A percentile compares a stretch with the other conserved stretches of the same genome.
Evolutionary conservation across 2,329 filamentous ascomycete species (phyloP).

Genomic region (Metarhizium album): DNA sequence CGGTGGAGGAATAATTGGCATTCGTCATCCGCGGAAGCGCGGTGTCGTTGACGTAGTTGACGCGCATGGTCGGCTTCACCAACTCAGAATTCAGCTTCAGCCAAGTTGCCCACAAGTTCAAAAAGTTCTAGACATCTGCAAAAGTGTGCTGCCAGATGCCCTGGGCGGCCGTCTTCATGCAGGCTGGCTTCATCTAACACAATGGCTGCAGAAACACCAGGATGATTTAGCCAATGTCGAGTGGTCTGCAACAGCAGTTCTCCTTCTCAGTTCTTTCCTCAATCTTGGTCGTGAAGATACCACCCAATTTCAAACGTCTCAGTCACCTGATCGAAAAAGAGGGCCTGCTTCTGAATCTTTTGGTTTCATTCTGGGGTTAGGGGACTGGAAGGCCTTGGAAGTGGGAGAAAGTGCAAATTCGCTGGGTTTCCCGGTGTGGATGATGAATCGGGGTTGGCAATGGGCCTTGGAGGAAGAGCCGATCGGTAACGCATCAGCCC

Average conservation of each 20-base stretch:
- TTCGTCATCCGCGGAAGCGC: constrained; percentile 46
- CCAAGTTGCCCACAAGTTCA: constrained; percentile 52
- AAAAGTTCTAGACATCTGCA: constrained; percentile 49
- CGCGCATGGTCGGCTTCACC: constrained; percentile 49
- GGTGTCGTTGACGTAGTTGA: constrained; percentile 60
- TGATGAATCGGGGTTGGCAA: constrained; percentile 55
- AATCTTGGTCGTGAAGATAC: constrained; percentile 37
- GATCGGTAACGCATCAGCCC: constrained; percentile 17
- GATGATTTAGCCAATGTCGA: constrained; percentile 42
- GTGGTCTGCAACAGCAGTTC: constrained; percentile 57
- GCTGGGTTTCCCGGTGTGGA: constrained; percentile 41
- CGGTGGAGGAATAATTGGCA: constrained; percentile 36
- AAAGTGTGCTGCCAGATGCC: constrained; percentile 50
- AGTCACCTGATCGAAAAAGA: constrained; percentile 19
- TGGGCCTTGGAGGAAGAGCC: constrained; percentile 55
- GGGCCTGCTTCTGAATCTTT: constrained; percentile 25
- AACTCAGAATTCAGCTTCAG: constrained; percentile 56
- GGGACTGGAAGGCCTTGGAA: constrained; percentile 39
- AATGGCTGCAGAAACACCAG: constrained; percentile 50
- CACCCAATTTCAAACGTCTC: constrained; percentile 14
- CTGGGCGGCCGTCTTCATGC: constrained; percentile 51
- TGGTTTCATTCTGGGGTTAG: constrained; percentile 23
- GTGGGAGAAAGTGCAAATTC: constrained; percentile 36
- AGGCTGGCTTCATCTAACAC: constrained; percentile 63
- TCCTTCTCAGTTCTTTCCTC: constrained; percentile 54